These are phyloP conservation scores for Capsicum rhomboideum DNA, from an alignment of 257 asterid species.

Conservation along the genomic window DNA sequence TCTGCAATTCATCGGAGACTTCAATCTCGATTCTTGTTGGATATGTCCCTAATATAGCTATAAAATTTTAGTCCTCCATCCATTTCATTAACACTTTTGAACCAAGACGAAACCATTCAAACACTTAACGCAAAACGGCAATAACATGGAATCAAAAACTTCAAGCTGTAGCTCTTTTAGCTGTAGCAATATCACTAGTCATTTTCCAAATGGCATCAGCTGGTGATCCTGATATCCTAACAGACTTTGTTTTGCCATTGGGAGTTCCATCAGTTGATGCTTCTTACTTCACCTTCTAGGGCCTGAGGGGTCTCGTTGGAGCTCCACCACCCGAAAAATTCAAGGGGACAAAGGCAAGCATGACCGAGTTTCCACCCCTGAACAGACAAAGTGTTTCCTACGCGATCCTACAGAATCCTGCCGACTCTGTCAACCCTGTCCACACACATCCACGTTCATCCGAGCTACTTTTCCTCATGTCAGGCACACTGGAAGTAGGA, in stretches of 20 bases:
- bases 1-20: background rate
- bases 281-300: constrained; percentile 45
- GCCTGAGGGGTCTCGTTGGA: constrained; percentile 21
- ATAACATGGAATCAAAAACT: background rate
- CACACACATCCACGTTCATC: constrained; percentile 54
- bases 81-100: background rate
- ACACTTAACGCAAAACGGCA: background rate
- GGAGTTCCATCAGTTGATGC: constrained; percentile 13
- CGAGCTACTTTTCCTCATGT: constrained; percentile 37
- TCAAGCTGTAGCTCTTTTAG: background rate
- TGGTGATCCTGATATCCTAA: constrained; percentile 48
- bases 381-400: constrained; percentile 49
- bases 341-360: constrained; percentile 27
- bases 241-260: constrained; percentile 30
- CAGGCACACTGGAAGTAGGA: constrained; percentile 46
- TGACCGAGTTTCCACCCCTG: constrained; percentile 42
- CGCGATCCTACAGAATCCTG: constrained; percentile 40
- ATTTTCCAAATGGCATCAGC: constrained; percentile 4
- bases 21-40: background rate
- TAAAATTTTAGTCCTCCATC: background rate
- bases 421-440: constrained; percentile 39
- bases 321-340: constrained; percentile 30
- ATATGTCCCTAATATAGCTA: background rate
- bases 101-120: background rate
- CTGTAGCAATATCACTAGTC: constrained; percentile 1